Percentiles rank a stretch among this genome's conserved stretches.
These are phyloP conservation scores for Tetragonia tetragonoides DNA, from an alignment of 148 eudicot species.

Conservation along the genomic window DNA sequence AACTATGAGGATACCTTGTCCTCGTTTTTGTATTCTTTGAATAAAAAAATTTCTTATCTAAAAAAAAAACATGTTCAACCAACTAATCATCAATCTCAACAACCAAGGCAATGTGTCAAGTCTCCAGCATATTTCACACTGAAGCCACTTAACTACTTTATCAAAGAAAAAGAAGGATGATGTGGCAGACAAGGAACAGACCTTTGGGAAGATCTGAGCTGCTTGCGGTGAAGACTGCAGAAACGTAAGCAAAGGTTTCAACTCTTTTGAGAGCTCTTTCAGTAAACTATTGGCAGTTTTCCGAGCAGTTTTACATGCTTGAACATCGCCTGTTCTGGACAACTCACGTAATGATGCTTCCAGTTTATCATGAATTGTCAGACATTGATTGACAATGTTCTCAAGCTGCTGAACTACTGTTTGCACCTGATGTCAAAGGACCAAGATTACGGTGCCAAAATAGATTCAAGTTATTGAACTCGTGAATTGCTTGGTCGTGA, in stretches of 20 bases:
- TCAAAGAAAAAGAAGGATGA: slow-evolving; percentile 1
- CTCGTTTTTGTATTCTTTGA: too few relatives aligned
- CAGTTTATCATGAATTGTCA: slow-evolving; percentile 66
- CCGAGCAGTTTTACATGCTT: slow-evolving; percentile 77
- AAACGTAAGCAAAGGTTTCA: slow-evolving; percentile 66
- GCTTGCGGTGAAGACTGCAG: slow-evolving; percentile 85
- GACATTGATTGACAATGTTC: slow-evolving; percentile 53
- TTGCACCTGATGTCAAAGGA: slow-evolving; percentile 51
- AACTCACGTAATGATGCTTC: slow-evolving; percentile 82
- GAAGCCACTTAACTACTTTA: slow-evolving; percentile 1
- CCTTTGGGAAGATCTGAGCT: slow-evolving; percentile 70
- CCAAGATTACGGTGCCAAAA: slow-evolving; percentile 10
- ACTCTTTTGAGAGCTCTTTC: slow-evolving; percentile 85
- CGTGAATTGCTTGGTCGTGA: background rate
- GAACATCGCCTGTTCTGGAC: slow-evolving; percentile 84
- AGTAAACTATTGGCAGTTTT: slow-evolving; percentile 72
- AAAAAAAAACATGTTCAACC: too few relatives aligned
- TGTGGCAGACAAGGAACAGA: slow-evolving; percentile 20
- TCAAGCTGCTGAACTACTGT: slow-evolving; percentile 70
- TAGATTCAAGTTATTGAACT: background rate
- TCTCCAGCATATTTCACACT: background rate
- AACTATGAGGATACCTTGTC: too few relatives aligned
- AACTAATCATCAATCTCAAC: background rate
- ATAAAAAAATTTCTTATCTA: too few relatives aligned
- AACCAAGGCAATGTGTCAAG: background rate